Evolutionary conservation across 108 stramenopile genomes (phyloP), one percentile per base, ranked within the genome.

Genomic region (Nitzschia sp.): DNA sequence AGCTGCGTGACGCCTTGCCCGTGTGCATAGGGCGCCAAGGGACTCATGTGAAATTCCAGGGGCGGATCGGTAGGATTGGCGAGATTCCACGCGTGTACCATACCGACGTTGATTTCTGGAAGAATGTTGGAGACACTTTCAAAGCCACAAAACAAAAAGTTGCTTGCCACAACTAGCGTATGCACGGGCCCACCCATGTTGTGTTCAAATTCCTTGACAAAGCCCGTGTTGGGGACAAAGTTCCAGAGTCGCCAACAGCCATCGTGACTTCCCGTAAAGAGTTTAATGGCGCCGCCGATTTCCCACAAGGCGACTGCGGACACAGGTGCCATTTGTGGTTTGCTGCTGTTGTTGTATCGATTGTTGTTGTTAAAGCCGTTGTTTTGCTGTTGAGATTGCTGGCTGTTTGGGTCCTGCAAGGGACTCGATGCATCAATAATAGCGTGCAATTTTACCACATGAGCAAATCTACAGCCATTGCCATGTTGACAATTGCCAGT

Each of bases 191-290:
- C 89, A 29, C 88, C 88, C 69, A 92, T 90, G 57, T 75, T 78
- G 54, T 90, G 85, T 70, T 95, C 89, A 46, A 92, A 90, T 55
- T 92, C 89, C 71, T 89, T 81, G 45, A 62, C 68, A 66, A 91
- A 85, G 0, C 68, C 85, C 19, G 66, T 62, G 13, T 59, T 70
- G 2, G 84, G 76, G n/a, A 51, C 48, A 51, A 61, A 67, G 57
- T 85, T 81, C 87, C 87, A 95, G 17, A 95, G 75, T 34, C 94
- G 71, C 94, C 94, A 95, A 58, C 84, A 86, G 5, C 94, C 94
- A 80, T 95, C 94, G 34, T 89, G 86, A 13, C 70, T 74, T 3
- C 89, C 89, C 5, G 91, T 87, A 62, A 95, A 95, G 27, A 95
- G 80, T 74, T 95, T 92, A 51, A 94, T 81, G 11, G 46, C 62